These are phyloP conservation scores for Phoma sp. DNA, from an alignment of 2,329 filamentous ascomycete species.

Conservation along the genomic window DNA sequence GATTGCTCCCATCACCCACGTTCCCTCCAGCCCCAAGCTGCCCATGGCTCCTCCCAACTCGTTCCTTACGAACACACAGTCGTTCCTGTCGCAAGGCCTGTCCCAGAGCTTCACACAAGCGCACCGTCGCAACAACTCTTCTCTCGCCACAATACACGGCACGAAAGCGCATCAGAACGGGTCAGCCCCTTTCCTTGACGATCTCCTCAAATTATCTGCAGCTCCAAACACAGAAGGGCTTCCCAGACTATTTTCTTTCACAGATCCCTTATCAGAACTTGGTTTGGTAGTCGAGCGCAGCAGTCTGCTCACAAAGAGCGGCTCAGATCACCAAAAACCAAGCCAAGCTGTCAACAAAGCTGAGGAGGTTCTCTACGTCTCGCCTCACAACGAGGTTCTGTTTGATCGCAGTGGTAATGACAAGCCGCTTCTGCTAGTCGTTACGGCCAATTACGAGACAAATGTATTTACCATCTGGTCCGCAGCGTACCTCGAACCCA, in stretches of 20 bases:
- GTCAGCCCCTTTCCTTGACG: slow-evolving; percentile 39
- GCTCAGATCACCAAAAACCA: slow-evolving; percentile 45
- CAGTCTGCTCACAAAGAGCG: slow-evolving; percentile 37
- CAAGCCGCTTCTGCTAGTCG: slow-evolving; percentile 69
- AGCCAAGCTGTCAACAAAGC: slow-evolving; percentile 71
- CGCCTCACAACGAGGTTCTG: slow-evolving; percentile 65
- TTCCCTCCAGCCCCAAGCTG: slow-evolving; percentile 46
- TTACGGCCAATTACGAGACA: slow-evolving; percentile 80
- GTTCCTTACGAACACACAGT: slow-evolving; percentile 65
- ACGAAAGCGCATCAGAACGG: slow-evolving; percentile 30
- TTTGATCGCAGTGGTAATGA: slow-evolving; percentile 54
- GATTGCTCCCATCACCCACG: slow-evolving; percentile 58
- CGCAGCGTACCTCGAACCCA: slow-evolving; percentile 75
- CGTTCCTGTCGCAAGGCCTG: slow-evolving; percentile 62
- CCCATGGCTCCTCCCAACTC: slow-evolving; percentile 77
- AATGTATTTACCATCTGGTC: slow-evolving; percentile 86
- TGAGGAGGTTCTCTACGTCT: slow-evolving; percentile 86
- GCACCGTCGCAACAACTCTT: slow-evolving; percentile 36
- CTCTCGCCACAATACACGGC: slow-evolving; percentile 32
- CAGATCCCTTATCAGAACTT: slow-evolving; percentile 84
- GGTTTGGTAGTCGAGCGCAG: slow-evolving; percentile 71
- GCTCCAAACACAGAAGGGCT: slow-evolving; percentile 57
- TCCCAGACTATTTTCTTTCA: slow-evolving; percentile 81
- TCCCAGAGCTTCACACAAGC: slow-evolving; percentile 47
- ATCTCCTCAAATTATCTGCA: slow-evolving; percentile 36